These are phyloP conservation scores for Cyberlindnera amylophila DNA, from an alignment of 805 yeast genomes.

Conservation along the genomic window DNA sequence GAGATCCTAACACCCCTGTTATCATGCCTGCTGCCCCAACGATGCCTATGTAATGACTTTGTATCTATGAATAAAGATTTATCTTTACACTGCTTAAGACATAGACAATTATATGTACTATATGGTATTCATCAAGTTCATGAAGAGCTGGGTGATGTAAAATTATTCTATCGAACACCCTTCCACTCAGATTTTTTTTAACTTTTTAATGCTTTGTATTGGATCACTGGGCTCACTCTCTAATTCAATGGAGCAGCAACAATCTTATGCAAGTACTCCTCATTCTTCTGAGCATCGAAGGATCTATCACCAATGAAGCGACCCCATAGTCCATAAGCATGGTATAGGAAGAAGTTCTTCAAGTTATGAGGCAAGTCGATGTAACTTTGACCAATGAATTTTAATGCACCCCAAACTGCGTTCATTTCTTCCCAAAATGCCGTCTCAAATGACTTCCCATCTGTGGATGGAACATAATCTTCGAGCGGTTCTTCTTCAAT, in stretches of 20 bases:
- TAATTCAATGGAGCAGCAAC: slow-evolving; percentile 3
- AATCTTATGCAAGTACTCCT: slow-evolving; percentile 22
- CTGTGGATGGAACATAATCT: background rate
- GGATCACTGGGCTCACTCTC: background rate
- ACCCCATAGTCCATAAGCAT: slow-evolving; percentile 64
- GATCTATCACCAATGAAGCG: slow-evolving; percentile 55
- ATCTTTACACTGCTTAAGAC: too few relatives aligned
- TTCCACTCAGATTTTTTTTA: too few relatives aligned
- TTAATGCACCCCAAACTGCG: slow-evolving; percentile 55
- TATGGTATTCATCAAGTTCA: too few relatives aligned
- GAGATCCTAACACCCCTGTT: slow-evolving; percentile 15
- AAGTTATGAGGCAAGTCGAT: slow-evolving; percentile 62
- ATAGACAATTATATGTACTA: too few relatives aligned
- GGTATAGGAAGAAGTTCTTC: slow-evolving; percentile 45
- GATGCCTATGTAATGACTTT: slow-evolving; percentile 3
- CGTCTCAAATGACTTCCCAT: slow-evolving; percentile 25
- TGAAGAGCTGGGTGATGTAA: too few relatives aligned
- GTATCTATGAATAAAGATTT: too few relatives aligned
- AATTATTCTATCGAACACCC: too few relatives aligned
- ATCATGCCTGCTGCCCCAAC: slow-evolving; percentile 16
- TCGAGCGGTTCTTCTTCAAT: background rate
- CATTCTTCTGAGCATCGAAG: slow-evolving; percentile 26
- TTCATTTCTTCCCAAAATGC: slow-evolving; percentile 49
- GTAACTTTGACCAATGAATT: slow-evolving; percentile 65
- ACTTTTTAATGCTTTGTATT: too few relatives aligned